A percentile compares a stretch with the other conserved stretches of the same genome.
Conservation (phyloP, 2,329 filamentous ascomycete species). For the Fusarium anthophilum region DNA sequence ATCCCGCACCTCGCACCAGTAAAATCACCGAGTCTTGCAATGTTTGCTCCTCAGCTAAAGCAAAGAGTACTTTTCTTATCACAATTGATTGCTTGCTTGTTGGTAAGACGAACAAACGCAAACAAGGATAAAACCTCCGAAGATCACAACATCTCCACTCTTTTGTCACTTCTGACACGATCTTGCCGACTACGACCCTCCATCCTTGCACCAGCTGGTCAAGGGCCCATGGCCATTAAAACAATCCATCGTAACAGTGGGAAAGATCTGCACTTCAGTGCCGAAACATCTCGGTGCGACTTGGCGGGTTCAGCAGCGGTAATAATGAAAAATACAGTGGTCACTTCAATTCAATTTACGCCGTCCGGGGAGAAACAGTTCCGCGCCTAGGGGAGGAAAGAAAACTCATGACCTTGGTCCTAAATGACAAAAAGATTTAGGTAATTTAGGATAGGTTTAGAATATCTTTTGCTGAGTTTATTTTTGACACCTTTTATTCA, state of each 20-base stretch:
- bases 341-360: background rate
- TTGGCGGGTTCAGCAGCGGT: background rate
- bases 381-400: background rate
- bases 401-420: background rate
- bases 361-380: background rate
- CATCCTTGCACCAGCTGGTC: background rate
- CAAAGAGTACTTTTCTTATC: background rate
- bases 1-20: background rate
- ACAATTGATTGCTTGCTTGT: background rate
- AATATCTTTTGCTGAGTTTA: background rate
- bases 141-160: background rate
- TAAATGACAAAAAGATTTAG: background rate
- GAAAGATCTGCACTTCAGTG: constrained; percentile 1
- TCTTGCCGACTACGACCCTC: constrained; percentile 10
- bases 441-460: background rate
- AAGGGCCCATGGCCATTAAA: background rate
- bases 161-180: background rate
- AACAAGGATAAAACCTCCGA: background rate
- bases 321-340: background rate
- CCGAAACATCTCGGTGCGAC: constrained; percentile 18
- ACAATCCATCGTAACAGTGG: background rate
- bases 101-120: background rate
- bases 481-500: background rate
- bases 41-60: background rate
- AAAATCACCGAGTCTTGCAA: background rate